Evolutionary conservation across 1,284 basidiomycete genomes (phyloP).

Genomic region (Somion occarium): DNA sequence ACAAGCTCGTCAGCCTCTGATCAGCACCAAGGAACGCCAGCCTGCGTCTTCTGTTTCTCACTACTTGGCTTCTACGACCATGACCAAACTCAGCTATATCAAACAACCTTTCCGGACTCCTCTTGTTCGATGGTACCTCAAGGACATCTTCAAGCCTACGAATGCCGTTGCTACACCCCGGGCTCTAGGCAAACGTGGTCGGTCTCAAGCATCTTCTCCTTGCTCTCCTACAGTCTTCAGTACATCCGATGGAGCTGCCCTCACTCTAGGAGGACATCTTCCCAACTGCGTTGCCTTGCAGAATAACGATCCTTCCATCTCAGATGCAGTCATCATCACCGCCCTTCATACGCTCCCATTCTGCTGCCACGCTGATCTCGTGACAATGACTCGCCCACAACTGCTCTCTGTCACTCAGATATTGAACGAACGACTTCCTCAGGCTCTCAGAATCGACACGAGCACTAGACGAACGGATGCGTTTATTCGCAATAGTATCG

Average conservation of each 20-base stretch:
- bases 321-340: constrained; percentile 53
- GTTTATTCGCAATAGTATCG: constrained; percentile 42
- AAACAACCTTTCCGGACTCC: neutral
- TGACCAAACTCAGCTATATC: neutral
- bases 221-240: neutral
- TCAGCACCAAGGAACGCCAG: no score
- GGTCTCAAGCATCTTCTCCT: neutral
- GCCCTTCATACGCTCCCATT: constrained; percentile 46
- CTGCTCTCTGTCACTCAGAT: constrained; percentile 40
- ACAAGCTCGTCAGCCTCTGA: no score
- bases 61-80: no score
- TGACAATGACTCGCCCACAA: constrained; percentile 44
- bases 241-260: neutral
- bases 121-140: neutral
- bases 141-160: neutral
- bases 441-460: constrained; percentile 39
- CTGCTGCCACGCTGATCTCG: constrained; percentile 58
- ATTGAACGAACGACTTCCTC: constrained; percentile 46
- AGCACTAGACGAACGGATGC: constrained; percentile 25
- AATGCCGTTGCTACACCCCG: neutral
- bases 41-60: no score
- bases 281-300: constrained; percentile 38
- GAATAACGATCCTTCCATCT: constrained; percentile 41
- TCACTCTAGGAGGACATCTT: neutral
- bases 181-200: neutral